Base-by-base conservation (phyloP, 306 rosid species). In the Arachis stenosperma region DNA sequence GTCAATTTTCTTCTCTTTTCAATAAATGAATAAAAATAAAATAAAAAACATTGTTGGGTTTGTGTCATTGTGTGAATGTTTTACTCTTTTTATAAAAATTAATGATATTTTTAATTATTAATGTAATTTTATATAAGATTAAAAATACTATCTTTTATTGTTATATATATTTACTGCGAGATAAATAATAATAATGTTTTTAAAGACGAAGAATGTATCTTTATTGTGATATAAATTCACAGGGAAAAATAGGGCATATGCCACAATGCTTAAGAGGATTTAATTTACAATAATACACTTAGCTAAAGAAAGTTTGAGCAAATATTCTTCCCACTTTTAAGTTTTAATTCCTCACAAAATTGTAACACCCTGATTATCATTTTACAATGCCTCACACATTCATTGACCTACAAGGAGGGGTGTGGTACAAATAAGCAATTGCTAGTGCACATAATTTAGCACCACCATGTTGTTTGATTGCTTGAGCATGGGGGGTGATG, bases 401-500 rank as follows among this genome's bases (percentile, higher is more conserved):
- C 56, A 53, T 33, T 37, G 8, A 62, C 50, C 7, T 40, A 42
- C 63, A 42, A 6, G 12, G 51, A 70, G 40, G 53, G 65, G 5
- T 6, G 41, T 15, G 55, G 37, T 33, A 33, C 37, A 33, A 33
- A 33, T 58, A 66, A 30, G 4, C 65, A n/a, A 48, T 27, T 22
- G 27, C 27, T 22, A 22, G 27, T 22, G 27, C 27, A 22, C 27
- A 22, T 22, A 63, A 56, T 36, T n/a, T 27, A 71, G 60, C 57
- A 79, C 22, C 5, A 42, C 54, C 37, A 22, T 7, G 70, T 41
- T 51, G 42, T 72, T 58, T 46, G 67, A 65, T 51, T 65, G 58
- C 70, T 50, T 67, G 58, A 73, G 8, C 65, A 60, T 59, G 68
- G 61, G 61, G 14, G 41, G 67, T 5, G 58, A 67, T 57, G 70